These are phyloP conservation scores for Tubosaeta sp. DNA, from an alignment of 768 basidiomycete species.

Conservation along the genomic window DNA sequence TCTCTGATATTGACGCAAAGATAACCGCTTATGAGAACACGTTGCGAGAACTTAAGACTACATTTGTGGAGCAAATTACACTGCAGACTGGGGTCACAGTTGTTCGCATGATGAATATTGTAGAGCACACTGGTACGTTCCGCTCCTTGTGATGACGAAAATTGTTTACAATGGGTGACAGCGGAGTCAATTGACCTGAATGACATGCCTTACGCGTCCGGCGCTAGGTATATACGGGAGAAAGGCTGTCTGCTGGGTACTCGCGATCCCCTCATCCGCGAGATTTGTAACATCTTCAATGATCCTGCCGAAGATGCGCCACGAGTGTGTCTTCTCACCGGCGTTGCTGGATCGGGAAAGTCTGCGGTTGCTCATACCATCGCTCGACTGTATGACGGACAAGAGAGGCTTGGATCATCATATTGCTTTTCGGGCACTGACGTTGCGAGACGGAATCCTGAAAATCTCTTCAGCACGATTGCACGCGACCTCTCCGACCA, in stretches of 20 bases:
- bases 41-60: neutral
- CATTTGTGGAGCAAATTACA: neutral
- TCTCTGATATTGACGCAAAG: slow-evolving; percentile 3
- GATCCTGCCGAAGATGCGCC: neutral
- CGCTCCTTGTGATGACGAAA: too few species aligned
- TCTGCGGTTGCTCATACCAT: neutral
- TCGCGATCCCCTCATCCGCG: too few species aligned
- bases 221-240: neutral
- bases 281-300: too few species aligned
- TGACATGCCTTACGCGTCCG: neutral
- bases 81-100: neutral
- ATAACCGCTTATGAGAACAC: neutral
- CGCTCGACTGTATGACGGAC: neutral
- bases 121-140: neutral
- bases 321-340: neutral
- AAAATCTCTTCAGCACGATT: neutral
- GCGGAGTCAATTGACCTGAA: neutral
- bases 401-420: neutral
- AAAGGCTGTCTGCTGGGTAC: too few species aligned
- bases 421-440: neutral
- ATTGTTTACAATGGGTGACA: too few species aligned
- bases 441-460: neutral
- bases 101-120: slow-evolving; percentile 1
- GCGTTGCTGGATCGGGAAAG: neutral
- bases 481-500: neutral